Evolutionary conservation across 495 filamentous ascomycete species (phyloP), one percentile per base, ranked within the genome.

Genomic region (Aspergillus campestris): DNA sequence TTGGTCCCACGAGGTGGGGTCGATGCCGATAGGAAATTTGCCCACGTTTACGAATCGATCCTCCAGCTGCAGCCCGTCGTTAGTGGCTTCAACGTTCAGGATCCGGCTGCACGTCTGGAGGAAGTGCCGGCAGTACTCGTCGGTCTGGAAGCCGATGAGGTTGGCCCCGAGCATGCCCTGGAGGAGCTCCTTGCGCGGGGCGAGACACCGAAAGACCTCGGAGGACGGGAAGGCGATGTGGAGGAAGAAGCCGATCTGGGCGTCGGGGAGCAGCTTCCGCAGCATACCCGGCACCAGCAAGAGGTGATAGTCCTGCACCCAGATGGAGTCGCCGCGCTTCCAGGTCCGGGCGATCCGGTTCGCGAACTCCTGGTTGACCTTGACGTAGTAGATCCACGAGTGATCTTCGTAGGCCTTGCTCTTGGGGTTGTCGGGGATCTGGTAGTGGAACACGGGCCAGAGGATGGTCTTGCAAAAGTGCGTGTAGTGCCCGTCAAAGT

Each of bases 361-460:
- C 5, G 90, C 90, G 62, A 95, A 94, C 3, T 82, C 87, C 61
- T 89, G 82, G 66, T 95, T 95, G 54, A 95, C 70, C 34, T 84
- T 86, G 45, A 87, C 84, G 57, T 95, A 96, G 64, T 87, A 94
- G 54, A 87, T 77, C 88, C 88, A 96, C 2, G 89, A 95, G 55
- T 96, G 89, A 57, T 96, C 90, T 59, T 89, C 82, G 57, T 94
- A 96, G 0, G 90, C 90, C 69, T 95, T 95, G 79, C 87, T 95
- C 72, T 94, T 95, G 8, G 90, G 90, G 59, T 92, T 89, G 61
- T 95, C 90, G 2, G 90, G 90, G 49, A 95, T 92, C 62, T 94
- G 88, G 61, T 96, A 95, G 63, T 96, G 89, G 62, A 95, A 94
- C 31, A 95, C 88, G 6, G 86, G 86, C 85, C 85, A 89, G 14